These are phyloP conservation scores for Hymenoscyphus fraxineus DNA, from an alignment of 2,329 filamentous ascomycete species.

Conservation along the genomic window DNA sequence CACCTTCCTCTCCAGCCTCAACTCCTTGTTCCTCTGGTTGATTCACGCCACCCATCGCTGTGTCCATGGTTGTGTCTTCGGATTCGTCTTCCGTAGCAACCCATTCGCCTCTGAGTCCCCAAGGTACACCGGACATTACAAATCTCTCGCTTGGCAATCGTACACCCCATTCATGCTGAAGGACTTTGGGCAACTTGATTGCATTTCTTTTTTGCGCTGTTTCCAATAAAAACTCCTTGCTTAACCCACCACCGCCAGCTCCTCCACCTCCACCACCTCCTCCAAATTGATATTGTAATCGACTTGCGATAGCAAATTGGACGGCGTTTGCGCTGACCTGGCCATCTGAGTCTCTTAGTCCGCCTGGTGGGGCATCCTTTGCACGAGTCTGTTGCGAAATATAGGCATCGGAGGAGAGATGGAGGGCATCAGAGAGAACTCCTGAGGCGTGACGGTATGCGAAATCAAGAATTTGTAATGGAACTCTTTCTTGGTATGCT, in stretches of 20 bases:
- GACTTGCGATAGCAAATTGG: slow-evolving; percentile 66
- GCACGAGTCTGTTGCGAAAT: slow-evolving; percentile 39
- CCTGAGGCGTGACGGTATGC: slow-evolving; percentile 76
- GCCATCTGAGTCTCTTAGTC: slow-evolving; percentile 33
- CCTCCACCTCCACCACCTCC: slow-evolving; percentile 47
- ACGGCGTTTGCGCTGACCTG: slow-evolving; percentile 62
- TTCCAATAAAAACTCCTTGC: slow-evolving; percentile 74
- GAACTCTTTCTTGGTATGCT: slow-evolving; percentile 77
- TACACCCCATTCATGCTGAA: slow-evolving; percentile 64
- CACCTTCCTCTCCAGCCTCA: slow-evolving; percentile 38
- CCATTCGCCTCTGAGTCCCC: slow-evolving; percentile 61
- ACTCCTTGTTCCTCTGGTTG: slow-evolving; percentile 38
- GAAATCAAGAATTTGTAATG: slow-evolving; percentile 79
- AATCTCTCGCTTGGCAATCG: slow-evolving; percentile 65
- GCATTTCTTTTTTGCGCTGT: slow-evolving; percentile 69
- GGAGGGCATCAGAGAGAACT: slow-evolving; percentile 67
- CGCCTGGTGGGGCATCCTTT: slow-evolving; percentile 32
- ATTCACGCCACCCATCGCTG: slow-evolving; percentile 27
- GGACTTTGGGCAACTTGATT: slow-evolving; percentile 59
- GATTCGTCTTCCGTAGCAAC: slow-evolving; percentile 46
- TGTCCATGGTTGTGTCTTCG: slow-evolving; percentile 35
- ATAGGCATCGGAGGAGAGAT: slow-evolving; percentile 67
- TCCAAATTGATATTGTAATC: slow-evolving; percentile 67
- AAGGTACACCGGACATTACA: slow-evolving; percentile 61
- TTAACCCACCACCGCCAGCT: slow-evolving; percentile 48